Base-by-base conservation (phyloP, 2,329 filamentous ascomycete genomes). In the Dendryphion nanum region DNA sequence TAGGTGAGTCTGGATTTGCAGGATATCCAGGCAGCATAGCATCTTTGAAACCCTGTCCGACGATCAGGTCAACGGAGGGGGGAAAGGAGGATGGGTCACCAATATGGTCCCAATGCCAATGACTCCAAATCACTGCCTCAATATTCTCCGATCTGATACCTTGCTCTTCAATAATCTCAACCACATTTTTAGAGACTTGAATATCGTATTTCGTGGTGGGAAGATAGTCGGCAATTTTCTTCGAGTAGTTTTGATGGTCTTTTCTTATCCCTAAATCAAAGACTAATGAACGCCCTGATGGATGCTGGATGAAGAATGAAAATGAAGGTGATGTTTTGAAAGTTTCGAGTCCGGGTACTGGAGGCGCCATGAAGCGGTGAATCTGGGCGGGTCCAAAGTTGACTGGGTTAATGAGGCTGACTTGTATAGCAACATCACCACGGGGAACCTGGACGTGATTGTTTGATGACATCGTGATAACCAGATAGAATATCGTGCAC, bases 31-130 rank as follows among this genome's bases (percentile, higher is more conserved):
- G 76, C 3, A 71, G 48, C 47, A 73, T 68, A 0, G 55, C 54
- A 2, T 66, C 42, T 33, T 69, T 72, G 53, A 78, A 74, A 0
- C 76, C 76, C 0, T 76, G 71, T 0, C 77, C 78, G 3, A 78
- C 75, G 20, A 79, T 48, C 0, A 81, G 48, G 6, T 71, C 64
- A 1, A 74, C 76, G 1, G 47, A 57, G 0, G 47, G 1, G 1
- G 74, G 73, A 33, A 80, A 80, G 0, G 53, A 59, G 0, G 68
- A 66, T 0, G 69, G 63, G 38, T 78, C 71, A 0, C 77, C 78
- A 6, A 69, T 72, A 39, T 80, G 77, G 48, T 80, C 76, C 54
- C 65, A 73, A 30, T 57, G 58, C 47, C 66, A 72, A 44, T 77
- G 73, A 38, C 68, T 70, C 54, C 61, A 64, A 18, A 72, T 58